Conservation (phyloP, 202 grass and related monocot genomes). For the Brachypodium distachyon region DNA sequence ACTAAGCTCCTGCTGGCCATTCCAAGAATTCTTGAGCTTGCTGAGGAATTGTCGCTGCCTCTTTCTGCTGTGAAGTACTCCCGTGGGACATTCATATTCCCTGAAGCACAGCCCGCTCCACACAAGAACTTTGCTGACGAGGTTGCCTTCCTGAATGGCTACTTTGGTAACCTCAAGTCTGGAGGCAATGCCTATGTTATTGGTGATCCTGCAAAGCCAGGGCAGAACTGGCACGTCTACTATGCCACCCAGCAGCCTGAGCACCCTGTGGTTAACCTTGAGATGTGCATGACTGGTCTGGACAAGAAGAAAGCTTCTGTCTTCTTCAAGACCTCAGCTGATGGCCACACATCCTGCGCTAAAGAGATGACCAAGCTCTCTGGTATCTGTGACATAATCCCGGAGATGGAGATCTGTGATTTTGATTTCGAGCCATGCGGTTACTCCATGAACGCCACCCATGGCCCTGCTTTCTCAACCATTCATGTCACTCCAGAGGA, state of each 20-base stretch:
- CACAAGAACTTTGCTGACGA: constrained; percentile 84
- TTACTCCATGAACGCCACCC: constrained; percentile 92
- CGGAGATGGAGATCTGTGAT: constrained; percentile 84
- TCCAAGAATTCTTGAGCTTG: constrained; percentile 82
- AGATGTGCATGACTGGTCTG: constrained; percentile 98
- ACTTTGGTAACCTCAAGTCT: constrained; percentile 62
- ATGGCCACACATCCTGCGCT: constrained; percentile 43
- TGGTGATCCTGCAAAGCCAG: constrained; percentile 50
- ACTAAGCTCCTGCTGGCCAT: constrained; percentile 79
- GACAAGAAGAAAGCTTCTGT: constrained; percentile 58
- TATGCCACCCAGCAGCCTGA: constrained; percentile 71
- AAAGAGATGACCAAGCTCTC: constrained; percentile 89
- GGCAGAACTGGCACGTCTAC: constrained; percentile 81
- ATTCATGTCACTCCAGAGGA: constrained; percentile 95
- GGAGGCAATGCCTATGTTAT: constrained; percentile 84
- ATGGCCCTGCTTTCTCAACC: constrained; percentile 61
- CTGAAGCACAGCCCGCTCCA: constrained; percentile 77
- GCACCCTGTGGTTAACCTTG: constrained; percentile 58
- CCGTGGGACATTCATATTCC: constrained; percentile 83
- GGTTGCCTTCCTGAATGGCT: constrained; percentile 57
- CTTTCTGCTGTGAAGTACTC: constrained; percentile 79
- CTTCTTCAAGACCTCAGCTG: constrained; percentile 70
- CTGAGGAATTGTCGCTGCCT: constrained; percentile 48
- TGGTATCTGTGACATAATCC: constrained; percentile 79
- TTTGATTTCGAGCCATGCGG: constrained; percentile 89